Conservation (phyloP, 2,329 filamentous ascomycete genomes). For the Coniosporium tulheliwenetii region DNA sequence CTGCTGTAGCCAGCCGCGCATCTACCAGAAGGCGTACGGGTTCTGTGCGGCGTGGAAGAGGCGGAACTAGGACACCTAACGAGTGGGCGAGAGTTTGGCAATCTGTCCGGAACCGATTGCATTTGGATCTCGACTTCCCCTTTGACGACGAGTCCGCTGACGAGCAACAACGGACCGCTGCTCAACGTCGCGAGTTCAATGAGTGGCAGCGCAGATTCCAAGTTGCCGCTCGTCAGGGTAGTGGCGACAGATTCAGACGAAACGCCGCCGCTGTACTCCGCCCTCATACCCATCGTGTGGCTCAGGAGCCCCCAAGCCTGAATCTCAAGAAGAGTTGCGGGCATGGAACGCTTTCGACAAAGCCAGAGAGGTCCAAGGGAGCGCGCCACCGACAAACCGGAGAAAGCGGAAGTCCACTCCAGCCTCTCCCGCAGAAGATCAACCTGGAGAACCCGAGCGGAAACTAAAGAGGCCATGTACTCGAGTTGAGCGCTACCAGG, state of each 20-base stretch:
- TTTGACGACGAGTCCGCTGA: slow-evolving; percentile 57
- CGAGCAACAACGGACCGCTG: slow-evolving; percentile 41
- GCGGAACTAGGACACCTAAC: slow-evolving; percentile 17
- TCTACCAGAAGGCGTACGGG: too few relatives aligned
- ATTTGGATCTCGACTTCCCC: slow-evolving; percentile 71
- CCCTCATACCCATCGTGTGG: slow-evolving; percentile 2
- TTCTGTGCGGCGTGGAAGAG: slow-evolving; percentile 2
- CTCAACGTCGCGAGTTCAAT: slow-evolving; percentile 41
- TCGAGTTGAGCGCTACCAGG: slow-evolving; percentile 43
- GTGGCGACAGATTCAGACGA: slow-evolving; percentile 53
- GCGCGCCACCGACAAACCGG: slow-evolving; percentile 30
- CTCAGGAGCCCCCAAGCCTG: slow-evolving; percentile 37
- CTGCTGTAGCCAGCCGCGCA: too few relatives aligned
- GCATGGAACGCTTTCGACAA: slow-evolving; percentile 88
- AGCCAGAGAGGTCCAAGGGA: slow-evolving; percentile 52
- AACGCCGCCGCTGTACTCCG: slow-evolving; percentile 26
- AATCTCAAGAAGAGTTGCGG: slow-evolving; percentile 63
- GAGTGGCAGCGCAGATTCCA: slow-evolving; percentile 74
- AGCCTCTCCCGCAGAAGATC: slow-evolving; percentile 53
- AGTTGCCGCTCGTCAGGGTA: slow-evolving; percentile 68
- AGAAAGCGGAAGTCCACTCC: slow-evolving; percentile 70
- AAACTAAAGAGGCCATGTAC: slow-evolving; percentile 80
- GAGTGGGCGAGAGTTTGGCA: slow-evolving; percentile 73
- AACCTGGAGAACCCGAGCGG: slow-evolving; percentile 52
- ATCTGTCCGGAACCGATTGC: slow-evolving; percentile 65